These are phyloP conservation scores for Rhynchosporium agropyri DNA, from an alignment of 2,329 filamentous ascomycete species.

Conservation along the genomic window DNA sequence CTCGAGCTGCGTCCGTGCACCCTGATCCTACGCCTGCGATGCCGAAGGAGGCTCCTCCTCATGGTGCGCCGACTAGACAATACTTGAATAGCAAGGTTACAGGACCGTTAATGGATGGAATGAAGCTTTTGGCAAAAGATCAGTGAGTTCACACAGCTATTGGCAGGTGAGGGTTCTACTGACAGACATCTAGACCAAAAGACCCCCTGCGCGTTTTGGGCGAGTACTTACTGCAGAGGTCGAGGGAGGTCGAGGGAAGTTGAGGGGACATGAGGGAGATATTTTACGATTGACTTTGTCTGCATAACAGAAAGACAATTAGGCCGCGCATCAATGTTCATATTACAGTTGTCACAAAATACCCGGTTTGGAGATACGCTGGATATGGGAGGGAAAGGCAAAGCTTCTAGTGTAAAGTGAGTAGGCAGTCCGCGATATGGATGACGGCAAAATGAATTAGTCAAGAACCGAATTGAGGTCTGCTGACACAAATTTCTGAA, in stretches of 20 bases:
- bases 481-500: constrained; percentile 27
- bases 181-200: constrained; percentile 53
- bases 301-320: neutral
- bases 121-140: constrained; percentile 72
- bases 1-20: constrained; percentile 59
- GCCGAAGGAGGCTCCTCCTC: constrained; percentile 60
- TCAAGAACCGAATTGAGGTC: neutral
- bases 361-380: neutral
- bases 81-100: constrained; percentile 75
- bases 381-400: neutral
- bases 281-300: neutral
- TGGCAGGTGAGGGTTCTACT: constrained; percentile 10
- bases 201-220: constrained; percentile 71
- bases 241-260: constrained; percentile 61
- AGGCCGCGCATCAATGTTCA: neutral
- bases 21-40: constrained; percentile 56
- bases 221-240: constrained; percentile 70
- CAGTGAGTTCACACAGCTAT: constrained; percentile 55
- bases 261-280: neutral
- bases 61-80: constrained; percentile 69
- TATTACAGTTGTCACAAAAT: neutral
- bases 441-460: constrained; percentile 4
- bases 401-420: neutral
- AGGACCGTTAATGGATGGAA: constrained; percentile 68
- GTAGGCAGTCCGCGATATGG: constrained; percentile 12